A percentile compares a stretch with the other conserved stretches of the same genome.
phyloP scores from a whole-genome alignment of 805 yeast genomes.

The Wickerhamomyces ciferrii region DNA sequence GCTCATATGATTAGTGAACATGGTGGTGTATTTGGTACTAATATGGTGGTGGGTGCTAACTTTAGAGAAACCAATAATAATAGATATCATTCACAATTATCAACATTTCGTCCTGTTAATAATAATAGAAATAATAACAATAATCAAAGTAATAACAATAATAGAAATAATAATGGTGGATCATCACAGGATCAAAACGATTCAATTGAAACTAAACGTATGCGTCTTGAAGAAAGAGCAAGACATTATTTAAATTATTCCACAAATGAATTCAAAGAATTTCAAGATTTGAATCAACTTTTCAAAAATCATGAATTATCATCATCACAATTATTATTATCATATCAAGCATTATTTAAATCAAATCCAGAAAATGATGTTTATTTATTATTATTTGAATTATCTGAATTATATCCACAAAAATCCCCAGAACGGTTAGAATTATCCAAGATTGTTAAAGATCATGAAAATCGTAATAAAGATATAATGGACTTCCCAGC shows the following conservation, averaged over 20 bases:
- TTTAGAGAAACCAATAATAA: conserved; percentile 3
- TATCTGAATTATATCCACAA: conserved; percentile 49
- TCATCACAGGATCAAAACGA: conserved; percentile 26
- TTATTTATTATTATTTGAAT: conserved; percentile 51
- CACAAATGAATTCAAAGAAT: conserved; percentile 38
- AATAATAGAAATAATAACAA: conserved; percentile 12
- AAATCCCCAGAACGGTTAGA: conserved; percentile 39
- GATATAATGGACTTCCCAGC: conserved; percentile 44
- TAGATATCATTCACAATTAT: conserved; percentile 51
- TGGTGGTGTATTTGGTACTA: conserved; percentile 46
- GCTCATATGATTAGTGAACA: conserved; percentile 88
- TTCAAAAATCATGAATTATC: conserved; percentile 41
- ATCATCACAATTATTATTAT: conserved; percentile 40
- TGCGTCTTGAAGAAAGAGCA: conserved; percentile 79
- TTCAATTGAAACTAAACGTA: conserved; percentile 38
- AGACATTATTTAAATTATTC: conserved; percentile 67
- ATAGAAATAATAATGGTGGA: not conserved
- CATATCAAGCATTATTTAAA: conserved; percentile 45
- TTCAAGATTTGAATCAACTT: conserved; percentile 41
- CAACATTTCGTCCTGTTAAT: conserved; percentile 42
- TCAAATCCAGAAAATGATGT: conserved; percentile 40
- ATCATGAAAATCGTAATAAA: conserved; percentile 20
- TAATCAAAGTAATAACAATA: conserved; percentile 4
- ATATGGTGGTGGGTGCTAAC: conserved; percentile 18
- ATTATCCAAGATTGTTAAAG: conserved; percentile 22